Conservation (phyloP, 306 rosid species). For the Neltuma alba region DNA sequence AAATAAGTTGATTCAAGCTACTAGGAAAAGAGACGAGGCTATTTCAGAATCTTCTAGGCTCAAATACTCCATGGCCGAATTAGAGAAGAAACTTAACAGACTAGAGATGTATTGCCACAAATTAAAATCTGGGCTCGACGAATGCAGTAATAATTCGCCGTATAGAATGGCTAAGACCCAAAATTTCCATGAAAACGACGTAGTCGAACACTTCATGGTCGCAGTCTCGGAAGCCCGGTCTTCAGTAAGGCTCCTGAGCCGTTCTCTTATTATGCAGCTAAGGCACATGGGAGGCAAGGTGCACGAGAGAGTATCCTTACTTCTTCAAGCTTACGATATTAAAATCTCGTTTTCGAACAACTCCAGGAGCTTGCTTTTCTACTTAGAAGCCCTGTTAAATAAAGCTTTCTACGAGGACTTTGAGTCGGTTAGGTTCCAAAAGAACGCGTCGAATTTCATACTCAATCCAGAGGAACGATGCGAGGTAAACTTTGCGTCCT, state of each 20-base stretch:
- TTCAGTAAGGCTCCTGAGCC: constrained; percentile 58
- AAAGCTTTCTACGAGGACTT: constrained; percentile 83
- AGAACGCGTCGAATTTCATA: constrained; percentile 45
- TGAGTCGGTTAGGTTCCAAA: constrained; percentile 71
- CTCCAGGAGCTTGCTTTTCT: constrained; percentile 60
- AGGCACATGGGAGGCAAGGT: constrained; percentile 74
- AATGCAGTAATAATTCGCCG: constrained; percentile 57
- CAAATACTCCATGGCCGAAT: constrained; percentile 79
- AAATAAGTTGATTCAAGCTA: constrained; percentile 74
- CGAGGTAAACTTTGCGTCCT: constrained; percentile 60
- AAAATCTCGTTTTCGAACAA: constrained; percentile 61
- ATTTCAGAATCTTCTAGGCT: constrained; percentile 80
- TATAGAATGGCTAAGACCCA: constrained; percentile 23
- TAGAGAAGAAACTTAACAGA: constrained; percentile 89
- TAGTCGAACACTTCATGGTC: constrained; percentile 60
- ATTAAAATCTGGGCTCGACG: constrained; percentile 75
- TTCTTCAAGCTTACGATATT: constrained; percentile 74
- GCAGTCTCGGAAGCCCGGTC: constrained; percentile 77
- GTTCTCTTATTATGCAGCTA: constrained; percentile 75
- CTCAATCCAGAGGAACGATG: constrained; percentile 68
- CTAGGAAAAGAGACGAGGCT: constrained; percentile 80
- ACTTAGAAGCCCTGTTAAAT: constrained; percentile 80
- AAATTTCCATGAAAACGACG: constrained; percentile 25
- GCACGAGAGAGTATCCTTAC: constrained; percentile 64
- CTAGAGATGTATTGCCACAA: constrained; percentile 80